Percentiles rank a stretch among this genome's conserved stretches.
phyloP scores from a whole-genome alignment of 2,329 filamentous ascomycete genomes.

The Colletotrichum falcatum region DNA sequence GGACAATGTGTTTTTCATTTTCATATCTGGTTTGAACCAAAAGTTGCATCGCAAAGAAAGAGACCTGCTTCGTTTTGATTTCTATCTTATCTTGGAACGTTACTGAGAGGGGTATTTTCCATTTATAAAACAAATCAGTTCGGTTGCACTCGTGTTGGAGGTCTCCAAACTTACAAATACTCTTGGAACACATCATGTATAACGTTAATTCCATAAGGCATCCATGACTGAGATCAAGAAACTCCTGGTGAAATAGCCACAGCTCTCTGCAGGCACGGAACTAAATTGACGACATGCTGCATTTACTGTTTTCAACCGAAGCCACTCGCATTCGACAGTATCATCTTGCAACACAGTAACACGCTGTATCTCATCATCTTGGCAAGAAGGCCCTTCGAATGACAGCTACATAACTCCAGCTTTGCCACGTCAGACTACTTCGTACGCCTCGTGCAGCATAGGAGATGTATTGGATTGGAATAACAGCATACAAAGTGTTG shows the following conservation, averaged over 20 bases:
- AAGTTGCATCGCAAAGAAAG: not conserved
- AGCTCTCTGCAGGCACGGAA: too few relatives aligned
- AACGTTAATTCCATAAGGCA: not conserved
- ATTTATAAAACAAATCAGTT: not conserved
- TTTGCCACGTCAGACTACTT: conserved; percentile 17
- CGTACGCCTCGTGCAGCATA: conserved; percentile 7
- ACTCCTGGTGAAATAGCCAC: not conserved
- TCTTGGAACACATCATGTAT: too few relatives aligned
- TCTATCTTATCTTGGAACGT: not conserved
- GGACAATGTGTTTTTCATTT: not conserved
- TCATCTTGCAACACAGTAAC: not conserved
- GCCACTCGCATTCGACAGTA: not conserved
- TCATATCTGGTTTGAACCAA: not conserved
- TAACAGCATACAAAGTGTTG: not conserved
- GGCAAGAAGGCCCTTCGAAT: not conserved
- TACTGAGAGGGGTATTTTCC: not conserved
- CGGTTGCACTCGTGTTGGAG: not conserved
- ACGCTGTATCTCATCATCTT: not conserved
- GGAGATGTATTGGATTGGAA: not conserved
- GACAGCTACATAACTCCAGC: not conserved
- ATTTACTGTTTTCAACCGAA: not conserved
- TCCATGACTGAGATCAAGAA: not conserved
- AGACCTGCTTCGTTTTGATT: not conserved
- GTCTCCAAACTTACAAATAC: too few relatives aligned
- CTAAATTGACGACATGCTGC: not conserved